These are phyloP conservation scores for Asparagopsis taxiformis DNA, from an alignment of 31 red algal species.

Conservation along the genomic window DNA sequence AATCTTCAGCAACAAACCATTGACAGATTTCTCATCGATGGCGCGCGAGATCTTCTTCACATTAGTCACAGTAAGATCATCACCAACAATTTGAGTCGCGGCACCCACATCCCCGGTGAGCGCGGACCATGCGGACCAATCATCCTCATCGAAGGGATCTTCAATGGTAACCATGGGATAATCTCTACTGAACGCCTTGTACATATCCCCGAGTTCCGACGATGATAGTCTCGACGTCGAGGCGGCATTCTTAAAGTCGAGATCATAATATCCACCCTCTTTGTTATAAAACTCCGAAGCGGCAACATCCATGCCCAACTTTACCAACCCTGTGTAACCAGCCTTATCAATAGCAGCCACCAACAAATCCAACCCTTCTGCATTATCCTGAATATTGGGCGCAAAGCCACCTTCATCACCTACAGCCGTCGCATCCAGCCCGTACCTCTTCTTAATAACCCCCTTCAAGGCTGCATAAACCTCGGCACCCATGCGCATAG, in stretches of 20 bases:
- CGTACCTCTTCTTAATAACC: constrained; percentile 88
- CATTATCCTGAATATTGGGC: constrained; percentile 82
- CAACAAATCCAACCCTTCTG: constrained; percentile 77
- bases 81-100: constrained; percentile 84
- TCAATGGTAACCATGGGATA: constrained; percentile 90
- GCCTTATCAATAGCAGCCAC: constrained; percentile 85
- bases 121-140: constrained; percentile 68
- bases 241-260: constrained; percentile 84
- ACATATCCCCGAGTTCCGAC: constrained; percentile 62
- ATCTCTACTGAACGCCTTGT: constrained; percentile 60
- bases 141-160: constrained; percentile 96
- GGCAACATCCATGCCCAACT: constrained; percentile 82
- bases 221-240: constrained; percentile 36
- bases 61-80: constrained; percentile 86
- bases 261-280: constrained; percentile 54
- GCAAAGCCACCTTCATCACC: constrained; percentile 98
- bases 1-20: constrained; percentile 78
- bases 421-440: constrained; percentile 85
- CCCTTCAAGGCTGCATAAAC: constrained; percentile 76
- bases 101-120: constrained; percentile 62
- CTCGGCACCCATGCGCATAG: constrained; percentile 86
- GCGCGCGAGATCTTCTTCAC: constrained; percentile 64
- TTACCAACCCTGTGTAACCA: constrained; percentile 80
- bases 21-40: constrained; percentile 56
- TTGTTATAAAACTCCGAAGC: constrained; percentile 93